phyloP scores from a whole-genome alignment of 2,329 filamentous ascomycete genomes.

The Fusarium sp. region DNA sequence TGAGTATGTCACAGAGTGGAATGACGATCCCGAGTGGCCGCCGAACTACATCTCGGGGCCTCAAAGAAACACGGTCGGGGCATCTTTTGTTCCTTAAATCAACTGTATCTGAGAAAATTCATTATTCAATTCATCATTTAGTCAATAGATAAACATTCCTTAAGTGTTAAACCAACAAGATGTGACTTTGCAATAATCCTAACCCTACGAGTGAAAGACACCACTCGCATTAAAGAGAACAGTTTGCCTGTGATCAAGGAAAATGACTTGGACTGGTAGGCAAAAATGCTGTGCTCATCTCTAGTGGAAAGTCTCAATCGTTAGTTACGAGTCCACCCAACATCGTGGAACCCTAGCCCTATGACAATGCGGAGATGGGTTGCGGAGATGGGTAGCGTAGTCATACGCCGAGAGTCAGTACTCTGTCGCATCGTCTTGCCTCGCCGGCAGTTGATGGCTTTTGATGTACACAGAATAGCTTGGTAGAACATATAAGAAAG shows the following conservation, averaged over 20 bases:
- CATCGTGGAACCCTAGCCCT: background rate
- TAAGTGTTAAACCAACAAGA: no score
- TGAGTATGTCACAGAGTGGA: conserved; percentile 1
- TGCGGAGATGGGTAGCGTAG: background rate
- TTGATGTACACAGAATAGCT: background rate
- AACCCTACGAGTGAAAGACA: no score
- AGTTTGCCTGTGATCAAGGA: no score
- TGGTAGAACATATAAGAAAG: background rate
- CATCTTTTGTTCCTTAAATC: background rate
- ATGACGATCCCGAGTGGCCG: conserved; percentile 1
- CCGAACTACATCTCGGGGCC: conserved; percentile 3
- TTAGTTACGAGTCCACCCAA: no score
- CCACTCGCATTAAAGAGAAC: no score
- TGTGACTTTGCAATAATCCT: no score
- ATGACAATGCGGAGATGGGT: background rate
- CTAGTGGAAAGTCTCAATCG: no score
- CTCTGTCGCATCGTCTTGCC: background rate
- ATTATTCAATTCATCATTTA: background rate
- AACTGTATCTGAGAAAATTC: background rate
- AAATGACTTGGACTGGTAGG: no score
- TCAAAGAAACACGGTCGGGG: background rate
- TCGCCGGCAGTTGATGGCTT: background rate
- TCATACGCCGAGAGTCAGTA: background rate
- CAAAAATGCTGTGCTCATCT: no score
- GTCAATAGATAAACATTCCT: no score